A percentile compares a stretch with the other conserved stretches of the same genome.
Evolutionary conservation across 139 green algal species (phyloP).

Genomic region (Medakamo hakoo): DNA sequence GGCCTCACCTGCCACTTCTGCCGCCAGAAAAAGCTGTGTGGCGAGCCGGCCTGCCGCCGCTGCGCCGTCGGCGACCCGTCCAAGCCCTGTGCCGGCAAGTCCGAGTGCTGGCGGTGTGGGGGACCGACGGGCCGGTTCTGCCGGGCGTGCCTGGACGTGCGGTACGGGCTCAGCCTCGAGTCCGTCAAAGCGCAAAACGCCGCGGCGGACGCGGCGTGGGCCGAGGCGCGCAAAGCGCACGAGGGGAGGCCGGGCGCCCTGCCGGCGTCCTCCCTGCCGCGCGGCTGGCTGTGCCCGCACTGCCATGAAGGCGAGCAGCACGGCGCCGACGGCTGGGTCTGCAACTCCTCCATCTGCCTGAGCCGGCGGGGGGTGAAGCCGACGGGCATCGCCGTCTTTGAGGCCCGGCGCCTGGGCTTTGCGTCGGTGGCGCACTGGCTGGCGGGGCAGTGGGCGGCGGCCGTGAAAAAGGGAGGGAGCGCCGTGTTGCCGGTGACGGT

Average conservation of each 20-base stretch:
- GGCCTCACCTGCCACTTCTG: constrained; percentile 58
- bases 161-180: constrained; percentile 37
- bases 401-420: constrained; percentile 38
- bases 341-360: constrained; percentile 67
- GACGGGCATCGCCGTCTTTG: constrained; percentile 55
- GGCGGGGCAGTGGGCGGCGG: too few species aligned
- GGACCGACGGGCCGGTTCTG: constrained; percentile 37
- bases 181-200: constrained; percentile 11
- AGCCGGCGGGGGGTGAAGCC: constrained; percentile 30
- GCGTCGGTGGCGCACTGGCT: constrained; percentile 42
- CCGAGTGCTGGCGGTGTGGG: constrained; percentile 36
- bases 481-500: too few species aligned
- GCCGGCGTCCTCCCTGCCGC: too few species aligned
- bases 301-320: constrained; percentile 56
- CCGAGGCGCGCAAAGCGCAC: too few species aligned
- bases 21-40: constrained; percentile 63
- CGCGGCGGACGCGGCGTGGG: not conserved
- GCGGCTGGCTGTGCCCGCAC: constrained; percentile 54
- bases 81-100: constrained; percentile 42
- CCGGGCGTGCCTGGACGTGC: constrained; percentile 45
- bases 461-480: not conserved
- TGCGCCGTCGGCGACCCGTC: constrained; percentile 26
- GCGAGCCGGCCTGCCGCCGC: constrained; percentile 37
- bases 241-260: too few species aligned
- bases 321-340: constrained; percentile 43